Evolutionary conservation across 1,284 basidiomycete genomes (phyloP).

Genomic region (Somion occarium): DNA sequence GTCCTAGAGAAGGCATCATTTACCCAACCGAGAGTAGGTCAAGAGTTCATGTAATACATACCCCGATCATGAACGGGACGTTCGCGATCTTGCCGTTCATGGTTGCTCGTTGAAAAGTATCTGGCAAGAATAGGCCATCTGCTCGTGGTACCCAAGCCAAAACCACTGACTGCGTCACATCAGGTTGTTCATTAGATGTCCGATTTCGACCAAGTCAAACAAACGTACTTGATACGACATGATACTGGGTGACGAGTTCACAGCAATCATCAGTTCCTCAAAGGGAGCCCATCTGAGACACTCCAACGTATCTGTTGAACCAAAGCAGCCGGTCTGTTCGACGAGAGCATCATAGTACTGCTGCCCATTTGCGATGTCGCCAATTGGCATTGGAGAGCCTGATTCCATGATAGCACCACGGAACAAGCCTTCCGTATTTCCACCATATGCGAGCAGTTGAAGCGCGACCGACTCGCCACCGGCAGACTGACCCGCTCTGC

Average conservation of each 20-base stretch:
- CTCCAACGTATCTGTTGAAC: slow-evolving; percentile 28
- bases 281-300: slow-evolving; percentile 35
- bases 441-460: slow-evolving; percentile 29
- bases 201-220: neutral
- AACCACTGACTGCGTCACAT: slow-evolving; percentile 13
- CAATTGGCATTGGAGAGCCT: slow-evolving; percentile 28
- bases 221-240: slow-evolving; percentile 21
- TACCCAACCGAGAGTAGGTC: neutral
- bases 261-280: slow-evolving; percentile 24
- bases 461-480: slow-evolving; percentile 33
- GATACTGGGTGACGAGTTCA: slow-evolving; percentile 23
- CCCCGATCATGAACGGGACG: slow-evolving; percentile 22
- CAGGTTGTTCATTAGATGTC: neutral
- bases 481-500: slow-evolving; percentile 38
- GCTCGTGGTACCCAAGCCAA: slow-evolving; percentile 32
- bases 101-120: slow-evolving; percentile 17
- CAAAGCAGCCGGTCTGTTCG: slow-evolving; percentile 25
- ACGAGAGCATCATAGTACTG: slow-evolving; percentile 31
- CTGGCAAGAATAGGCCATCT: slow-evolving; percentile 22
- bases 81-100: slow-evolving; percentile 18
- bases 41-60: slow-evolving; percentile 3
- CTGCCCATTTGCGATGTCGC: slow-evolving; percentile 28
- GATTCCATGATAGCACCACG: slow-evolving; percentile 33
- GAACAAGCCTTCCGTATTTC: slow-evolving; percentile 29
- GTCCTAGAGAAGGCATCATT: slow-evolving; percentile 2